phyloP scores from a whole-genome alignment of 179 eudicot species.

The Gypsophila paniculata region DNA sequence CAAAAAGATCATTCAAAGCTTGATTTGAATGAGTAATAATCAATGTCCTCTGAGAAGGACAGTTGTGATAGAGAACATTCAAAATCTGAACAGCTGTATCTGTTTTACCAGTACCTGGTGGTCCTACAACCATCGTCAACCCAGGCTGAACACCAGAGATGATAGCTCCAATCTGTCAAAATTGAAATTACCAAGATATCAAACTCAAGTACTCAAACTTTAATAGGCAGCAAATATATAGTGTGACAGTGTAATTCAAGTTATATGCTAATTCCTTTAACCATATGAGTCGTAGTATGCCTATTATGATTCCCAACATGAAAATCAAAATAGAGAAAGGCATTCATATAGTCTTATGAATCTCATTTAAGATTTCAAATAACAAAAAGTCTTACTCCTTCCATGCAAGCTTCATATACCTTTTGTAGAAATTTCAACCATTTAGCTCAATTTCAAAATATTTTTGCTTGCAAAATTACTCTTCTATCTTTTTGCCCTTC shows the following conservation, averaged over 20 bases:
- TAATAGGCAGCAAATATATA: not conserved
- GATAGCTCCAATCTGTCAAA: constrained; percentile 76
- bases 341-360: too few species aligned
- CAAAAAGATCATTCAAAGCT: constrained; percentile 93
- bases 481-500: too few species aligned
- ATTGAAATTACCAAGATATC: not conserved
- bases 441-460: too few species aligned
- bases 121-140: constrained; percentile 96
- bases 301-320: too few species aligned
- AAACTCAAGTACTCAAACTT: not conserved
- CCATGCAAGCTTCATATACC: too few species aligned
- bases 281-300: not conserved
- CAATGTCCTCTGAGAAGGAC: constrained; percentile 94
- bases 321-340: too few species aligned
- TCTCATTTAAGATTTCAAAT: too few species aligned
- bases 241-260: not conserved
- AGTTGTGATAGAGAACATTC: constrained; percentile 92
- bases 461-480: too few species aligned
- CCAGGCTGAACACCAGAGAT: constrained; percentile 93
- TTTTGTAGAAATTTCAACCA: too few species aligned
- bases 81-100: constrained; percentile 95
- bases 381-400: too few species aligned
- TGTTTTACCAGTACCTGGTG: constrained; percentile 98
- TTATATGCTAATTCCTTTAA: not conserved
- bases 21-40: constrained; percentile 96